Evolutionary conservation across 495 filamentous ascomycete genomes (phyloP).

Genomic region (Cercophora newfieldiana): DNA sequence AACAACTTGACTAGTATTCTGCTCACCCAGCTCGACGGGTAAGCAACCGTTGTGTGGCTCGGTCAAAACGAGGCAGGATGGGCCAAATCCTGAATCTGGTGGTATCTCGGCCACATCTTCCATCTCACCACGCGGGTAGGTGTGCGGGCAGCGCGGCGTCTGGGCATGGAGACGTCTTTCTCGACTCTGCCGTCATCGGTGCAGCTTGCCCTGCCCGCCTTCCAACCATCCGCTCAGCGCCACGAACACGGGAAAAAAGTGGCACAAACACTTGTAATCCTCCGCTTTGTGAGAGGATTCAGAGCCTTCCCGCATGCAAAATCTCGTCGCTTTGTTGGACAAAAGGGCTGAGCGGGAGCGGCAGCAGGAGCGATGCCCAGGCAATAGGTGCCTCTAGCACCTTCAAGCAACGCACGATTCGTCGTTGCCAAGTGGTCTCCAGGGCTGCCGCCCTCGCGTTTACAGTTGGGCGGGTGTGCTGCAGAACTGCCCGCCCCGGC

Average conservation of each 20-base stretch:
- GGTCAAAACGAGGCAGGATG: background rate
- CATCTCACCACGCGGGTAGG: too few species aligned
- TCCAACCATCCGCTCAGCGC: background rate
- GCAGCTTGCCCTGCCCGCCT: background rate
- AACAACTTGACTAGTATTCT: background rate
- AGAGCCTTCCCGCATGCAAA: background rate
- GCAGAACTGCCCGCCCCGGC: constrained; percentile 12
- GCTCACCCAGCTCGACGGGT: background rate
- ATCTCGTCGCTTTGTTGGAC: background rate
- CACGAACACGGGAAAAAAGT: background rate
- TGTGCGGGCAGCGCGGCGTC: too few species aligned
- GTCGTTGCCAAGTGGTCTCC: constrained; percentile 1
- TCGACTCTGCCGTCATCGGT: background rate
- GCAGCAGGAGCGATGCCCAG: background rate
- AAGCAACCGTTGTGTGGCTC: background rate
- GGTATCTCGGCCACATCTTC: background rate
- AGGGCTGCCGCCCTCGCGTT: constrained; percentile 19
- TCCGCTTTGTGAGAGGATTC: background rate
- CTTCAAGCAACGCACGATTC: background rate
- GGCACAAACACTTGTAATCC: background rate
- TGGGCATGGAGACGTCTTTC: background rate
- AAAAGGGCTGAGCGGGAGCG: background rate
- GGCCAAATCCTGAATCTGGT: background rate
- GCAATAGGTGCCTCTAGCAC: background rate
- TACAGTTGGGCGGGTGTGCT: constrained; percentile 3